Evolutionary conservation across 2,329 filamentous ascomycete genomes (phyloP).

Genomic region (Chaetothyriales sp.): DNA sequence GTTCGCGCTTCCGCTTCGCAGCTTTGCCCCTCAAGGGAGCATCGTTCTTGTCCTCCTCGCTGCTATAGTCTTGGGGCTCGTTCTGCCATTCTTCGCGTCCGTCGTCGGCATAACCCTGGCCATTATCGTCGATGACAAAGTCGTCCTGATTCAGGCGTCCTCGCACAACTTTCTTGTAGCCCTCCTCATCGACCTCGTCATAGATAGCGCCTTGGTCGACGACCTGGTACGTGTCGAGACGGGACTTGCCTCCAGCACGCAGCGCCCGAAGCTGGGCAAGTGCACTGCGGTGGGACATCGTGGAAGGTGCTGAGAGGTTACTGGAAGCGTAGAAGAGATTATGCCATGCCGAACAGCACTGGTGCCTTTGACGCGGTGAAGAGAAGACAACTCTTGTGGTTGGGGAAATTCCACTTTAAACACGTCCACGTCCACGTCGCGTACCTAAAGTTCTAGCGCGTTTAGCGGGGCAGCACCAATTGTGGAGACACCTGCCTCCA

Average conservation of each 20-base stretch:
- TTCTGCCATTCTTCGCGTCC: conserved; percentile 89
- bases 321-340: not conserved
- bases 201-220: conserved; percentile 74
- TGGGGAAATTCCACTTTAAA: not conserved
- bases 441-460: not conserved
- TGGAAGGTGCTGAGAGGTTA: not conserved
- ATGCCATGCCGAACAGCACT: not conserved
- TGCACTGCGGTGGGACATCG: conserved; percentile 16
- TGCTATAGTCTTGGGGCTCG: conserved; percentile 46
- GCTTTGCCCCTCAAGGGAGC: conserved; percentile 42
- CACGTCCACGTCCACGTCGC: not conserved
- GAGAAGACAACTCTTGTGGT: not conserved
- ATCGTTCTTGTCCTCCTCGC: conserved; percentile 58
- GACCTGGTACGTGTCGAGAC: conserved; percentile 72
- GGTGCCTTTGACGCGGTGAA: not conserved
- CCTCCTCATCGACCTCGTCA: conserved; percentile 91
- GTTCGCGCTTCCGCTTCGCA: conserved; percentile 72
- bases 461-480: not conserved
- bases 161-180: conserved; percentile 91
- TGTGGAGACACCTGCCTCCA: no score
- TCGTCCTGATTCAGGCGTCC: conserved; percentile 83
- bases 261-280: conserved; percentile 68
- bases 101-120: conserved; percentile 90
- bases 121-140: conserved; percentile 97
- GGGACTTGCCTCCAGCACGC: conserved; percentile 79